These are phyloP conservation scores for Shiraia bambusicola DNA, from an alignment of 2,329 filamentous ascomycete species.

Conservation along the genomic window DNA sequence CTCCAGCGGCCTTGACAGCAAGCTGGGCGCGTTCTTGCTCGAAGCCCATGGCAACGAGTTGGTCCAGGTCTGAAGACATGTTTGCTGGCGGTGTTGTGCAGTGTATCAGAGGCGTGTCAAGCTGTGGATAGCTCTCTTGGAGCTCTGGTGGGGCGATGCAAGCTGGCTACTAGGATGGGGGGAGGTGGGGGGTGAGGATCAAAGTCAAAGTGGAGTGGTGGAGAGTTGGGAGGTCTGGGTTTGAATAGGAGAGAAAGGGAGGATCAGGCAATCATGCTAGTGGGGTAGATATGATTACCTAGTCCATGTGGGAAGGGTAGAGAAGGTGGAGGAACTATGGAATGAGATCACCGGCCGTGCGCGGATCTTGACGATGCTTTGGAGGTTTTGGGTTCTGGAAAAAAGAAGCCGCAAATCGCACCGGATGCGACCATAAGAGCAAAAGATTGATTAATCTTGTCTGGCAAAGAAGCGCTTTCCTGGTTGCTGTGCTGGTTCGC, in stretches of 20 bases:
- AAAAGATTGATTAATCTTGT: no score
- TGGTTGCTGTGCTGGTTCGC: constrained; percentile 7
- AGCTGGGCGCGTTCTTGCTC: constrained; percentile 78
- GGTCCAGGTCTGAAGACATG: constrained; percentile 59
- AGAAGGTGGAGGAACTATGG: constrained; percentile 18
- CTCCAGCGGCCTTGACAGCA: constrained; percentile 80
- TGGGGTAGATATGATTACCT: constrained; percentile 8
- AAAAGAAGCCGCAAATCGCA: neutral
- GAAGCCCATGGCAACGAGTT: constrained; percentile 72
- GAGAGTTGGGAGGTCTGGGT: constrained; percentile 1
- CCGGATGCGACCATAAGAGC: neutral
- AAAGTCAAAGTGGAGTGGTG: constrained; percentile 5
- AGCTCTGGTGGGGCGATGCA: neutral
- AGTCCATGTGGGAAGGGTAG: constrained; percentile 5
- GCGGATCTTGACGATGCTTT: neutral
- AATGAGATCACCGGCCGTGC: constrained; percentile 11
- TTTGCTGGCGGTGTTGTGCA: constrained; percentile 16
- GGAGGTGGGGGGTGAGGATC: neutral
- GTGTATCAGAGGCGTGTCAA: constrained; percentile 1
- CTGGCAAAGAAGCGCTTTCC: no score
- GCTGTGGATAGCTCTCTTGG: constrained; percentile 4
- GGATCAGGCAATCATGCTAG: constrained; percentile 12
- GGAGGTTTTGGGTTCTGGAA: neutral
- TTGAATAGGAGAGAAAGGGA: constrained; percentile 4
- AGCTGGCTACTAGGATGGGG: neutral